Evolutionary conservation across 345 rosid genomes (phyloP).

Genomic region (Ailanthus altissimus): DNA sequence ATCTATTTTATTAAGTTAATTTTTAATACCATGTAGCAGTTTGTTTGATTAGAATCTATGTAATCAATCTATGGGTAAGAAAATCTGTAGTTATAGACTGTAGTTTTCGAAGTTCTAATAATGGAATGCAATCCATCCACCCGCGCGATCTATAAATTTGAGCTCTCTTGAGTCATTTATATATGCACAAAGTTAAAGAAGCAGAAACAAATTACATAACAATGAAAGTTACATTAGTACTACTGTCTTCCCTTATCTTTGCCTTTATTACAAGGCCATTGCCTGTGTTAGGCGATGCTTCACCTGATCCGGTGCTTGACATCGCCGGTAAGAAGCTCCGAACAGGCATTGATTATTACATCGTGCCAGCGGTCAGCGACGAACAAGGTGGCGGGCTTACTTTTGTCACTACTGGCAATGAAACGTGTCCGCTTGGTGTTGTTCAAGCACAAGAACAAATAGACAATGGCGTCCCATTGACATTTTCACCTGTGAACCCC

Average conservation of each 20-base stretch:
- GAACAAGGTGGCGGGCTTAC: slow-evolving; percentile 40
- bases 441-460: slow-evolving; percentile 29
- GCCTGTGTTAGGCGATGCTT: not conserved
- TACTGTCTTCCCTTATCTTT: slow-evolving; percentile 25
- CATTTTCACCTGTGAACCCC: slow-evolving; percentile 31
- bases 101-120: not conserved
- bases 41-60: not conserved
- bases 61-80: not conserved
- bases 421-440: slow-evolving; percentile 37
- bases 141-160: not conserved
- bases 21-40: too few relatives aligned
- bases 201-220: not conserved
- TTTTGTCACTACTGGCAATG: slow-evolving; percentile 23
- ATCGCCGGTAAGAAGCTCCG: slow-evolving; percentile 21
- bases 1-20: too few relatives aligned
- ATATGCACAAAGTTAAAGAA: not conserved
- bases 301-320: slow-evolving; percentile 33
- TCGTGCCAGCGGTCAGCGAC: slow-evolving; percentile 33
- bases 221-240: not conserved
- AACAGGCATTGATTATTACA: slow-evolving; percentile 29
- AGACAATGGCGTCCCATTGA: slow-evolving; percentile 34
- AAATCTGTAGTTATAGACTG: not conserved
- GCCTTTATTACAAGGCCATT: slow-evolving; percentile 19
- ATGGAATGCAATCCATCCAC: not conserved
- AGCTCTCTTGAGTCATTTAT: not conserved